Conservation (phyloP, 306 rosid genomes). For the Castanea crenata region DNA sequence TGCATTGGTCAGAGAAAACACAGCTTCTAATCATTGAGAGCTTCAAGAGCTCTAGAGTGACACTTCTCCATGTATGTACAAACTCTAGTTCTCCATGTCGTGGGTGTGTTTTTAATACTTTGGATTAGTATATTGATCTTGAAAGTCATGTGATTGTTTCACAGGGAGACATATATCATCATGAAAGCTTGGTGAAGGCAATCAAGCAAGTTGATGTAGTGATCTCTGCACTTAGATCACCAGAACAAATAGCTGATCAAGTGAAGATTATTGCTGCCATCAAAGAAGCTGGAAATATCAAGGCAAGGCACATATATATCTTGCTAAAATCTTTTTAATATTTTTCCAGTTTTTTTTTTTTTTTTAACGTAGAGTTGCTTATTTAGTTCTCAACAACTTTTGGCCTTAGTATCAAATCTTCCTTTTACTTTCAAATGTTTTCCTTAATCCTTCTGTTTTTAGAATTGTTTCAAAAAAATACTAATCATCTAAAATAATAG, state of each 20-base stretch:
- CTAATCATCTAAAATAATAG: too few species aligned
- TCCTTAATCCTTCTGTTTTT: too few species aligned
- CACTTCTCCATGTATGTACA: conserved; percentile 18
- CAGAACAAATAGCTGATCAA: conserved; percentile 21
- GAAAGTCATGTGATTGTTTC: neutral
- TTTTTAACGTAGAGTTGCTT: too few species aligned
- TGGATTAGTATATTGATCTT: neutral
- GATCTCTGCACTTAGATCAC: conserved; percentile 26
- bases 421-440: too few species aligned
- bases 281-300: conserved; percentile 46
- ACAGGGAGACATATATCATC: conserved; percentile 38
- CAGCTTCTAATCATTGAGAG: conserved; percentile 18
- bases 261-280: conserved; percentile 43
- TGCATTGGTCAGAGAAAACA: conserved; percentile 33
- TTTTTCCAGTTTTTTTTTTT: neutral
- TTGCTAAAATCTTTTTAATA: neutral
- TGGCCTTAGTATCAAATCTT: too few species aligned
- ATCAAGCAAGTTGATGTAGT: conserved; percentile 47
- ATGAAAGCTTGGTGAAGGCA: conserved; percentile 36
- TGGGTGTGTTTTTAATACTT: neutral
- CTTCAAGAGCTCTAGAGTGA: conserved; percentile 27
- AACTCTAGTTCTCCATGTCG: neutral
- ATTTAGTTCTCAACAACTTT: neutral
- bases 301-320: conserved; percentile 11
- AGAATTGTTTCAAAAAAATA: too few species aligned